Percentiles rank a stretch among this genome's conserved stretches.
Evolutionary conservation across 2,329 filamentous ascomycete genomes (phyloP).

Genomic region (Aspergillus glaucus): DNA sequence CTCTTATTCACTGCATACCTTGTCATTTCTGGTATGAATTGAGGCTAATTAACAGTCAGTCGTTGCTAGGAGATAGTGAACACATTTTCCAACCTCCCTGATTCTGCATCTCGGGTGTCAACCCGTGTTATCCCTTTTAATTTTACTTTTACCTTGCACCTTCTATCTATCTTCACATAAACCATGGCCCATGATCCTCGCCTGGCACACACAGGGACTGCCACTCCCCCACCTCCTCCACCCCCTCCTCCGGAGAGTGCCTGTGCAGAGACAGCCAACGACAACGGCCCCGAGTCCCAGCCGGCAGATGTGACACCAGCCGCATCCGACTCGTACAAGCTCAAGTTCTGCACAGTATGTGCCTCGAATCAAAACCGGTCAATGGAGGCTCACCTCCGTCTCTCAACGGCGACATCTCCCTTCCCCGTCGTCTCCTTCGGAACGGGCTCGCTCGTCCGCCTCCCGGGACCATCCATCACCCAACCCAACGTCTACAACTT

Average conservation of each 20-base stretch:
- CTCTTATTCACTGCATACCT: not conserved
- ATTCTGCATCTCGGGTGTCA: conserved; percentile 15
- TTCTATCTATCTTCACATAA: conserved; percentile 4
- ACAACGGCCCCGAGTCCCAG: conserved; percentile 23
- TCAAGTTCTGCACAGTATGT: conserved; percentile 98
- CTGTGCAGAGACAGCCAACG: conserved; percentile 30
- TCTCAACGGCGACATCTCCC: conserved; percentile 72
- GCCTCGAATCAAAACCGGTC: conserved; percentile 97
- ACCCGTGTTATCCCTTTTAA: conserved; percentile 1
- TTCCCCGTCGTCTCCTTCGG: conserved; percentile 99
- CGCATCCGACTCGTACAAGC: conserved; percentile 63
- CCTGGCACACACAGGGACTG: conserved; percentile 42
- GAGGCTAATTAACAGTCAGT: conserved; percentile 22
- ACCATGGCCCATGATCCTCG: conserved; percentile 49
- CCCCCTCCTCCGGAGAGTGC: conserved; percentile 43
- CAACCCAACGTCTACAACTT: conserved; percentile 98
- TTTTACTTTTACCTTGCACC: not conserved
- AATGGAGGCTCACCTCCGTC: conserved; percentile 98
- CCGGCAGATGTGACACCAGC: conserved; percentile 10
- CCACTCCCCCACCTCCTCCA: conserved; percentile 42
- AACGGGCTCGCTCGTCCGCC: conserved; percentile 85
- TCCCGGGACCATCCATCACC: conserved; percentile 83
- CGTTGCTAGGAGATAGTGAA: conserved; percentile 28
- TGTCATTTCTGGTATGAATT: conserved; percentile 2
- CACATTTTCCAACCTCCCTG: conserved; percentile 30